phyloP scores from a whole-genome alignment of 129 eudicot genomes.

The Artemisia argyi region DNA sequence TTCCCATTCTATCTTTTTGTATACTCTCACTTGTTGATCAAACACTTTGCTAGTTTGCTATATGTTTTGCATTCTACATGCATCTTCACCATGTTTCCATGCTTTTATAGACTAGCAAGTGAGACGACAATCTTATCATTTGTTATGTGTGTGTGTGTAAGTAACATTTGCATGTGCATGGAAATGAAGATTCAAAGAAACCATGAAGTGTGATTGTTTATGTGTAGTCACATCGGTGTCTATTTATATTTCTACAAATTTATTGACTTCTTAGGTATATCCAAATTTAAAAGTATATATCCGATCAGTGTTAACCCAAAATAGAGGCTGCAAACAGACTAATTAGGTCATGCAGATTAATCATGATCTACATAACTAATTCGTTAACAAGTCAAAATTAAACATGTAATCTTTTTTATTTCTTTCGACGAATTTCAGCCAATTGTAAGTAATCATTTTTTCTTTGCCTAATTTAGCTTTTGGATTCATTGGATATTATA shows the following conservation, averaged over 20 bases:
- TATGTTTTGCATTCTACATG: slow-evolving; percentile 1
- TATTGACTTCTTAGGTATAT: slow-evolving; percentile 7
- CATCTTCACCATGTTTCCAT: background rate
- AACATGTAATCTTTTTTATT: no score
- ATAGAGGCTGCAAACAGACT: background rate
- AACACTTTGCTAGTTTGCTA: background rate
- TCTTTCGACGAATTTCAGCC: no score
- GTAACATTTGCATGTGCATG: no score
- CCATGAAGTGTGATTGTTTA: no score
- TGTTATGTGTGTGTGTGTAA: no score
- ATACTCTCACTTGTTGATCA: slow-evolving; percentile 7
- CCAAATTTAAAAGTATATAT: slow-evolving; percentile 1
- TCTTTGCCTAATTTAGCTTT: no score
- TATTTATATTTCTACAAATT: slow-evolving; percentile 10
- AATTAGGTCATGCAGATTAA: background rate
- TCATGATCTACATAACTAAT: background rate
- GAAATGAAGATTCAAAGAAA: no score
- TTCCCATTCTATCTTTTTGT: slow-evolving; percentile 23
- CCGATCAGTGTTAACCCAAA: background rate
- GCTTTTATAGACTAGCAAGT: slow-evolving; percentile 18
- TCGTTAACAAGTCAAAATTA: no score
- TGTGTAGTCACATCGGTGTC: background rate
- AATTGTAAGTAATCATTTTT: no score
- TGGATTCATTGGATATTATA: no score
- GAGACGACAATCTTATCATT: background rate